A percentile compares a stretch with the other conserved stretches of the same genome.
Evolutionary conservation across 768 basidiomycete genomes (phyloP).

Genomic region (Clitopilus passeckerianus): DNA sequence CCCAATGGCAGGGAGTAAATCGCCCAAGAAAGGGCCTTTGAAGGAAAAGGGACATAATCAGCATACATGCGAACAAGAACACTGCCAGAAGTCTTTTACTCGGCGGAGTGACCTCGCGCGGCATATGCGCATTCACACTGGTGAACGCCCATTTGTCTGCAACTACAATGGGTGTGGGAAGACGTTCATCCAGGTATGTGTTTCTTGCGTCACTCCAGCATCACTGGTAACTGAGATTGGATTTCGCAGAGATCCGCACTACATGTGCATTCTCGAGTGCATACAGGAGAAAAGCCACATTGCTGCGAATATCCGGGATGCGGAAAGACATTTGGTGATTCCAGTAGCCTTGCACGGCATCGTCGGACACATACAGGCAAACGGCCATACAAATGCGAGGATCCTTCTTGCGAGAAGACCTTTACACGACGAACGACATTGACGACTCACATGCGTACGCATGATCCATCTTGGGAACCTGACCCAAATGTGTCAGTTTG

Average conservation of each 20-base stretch:
- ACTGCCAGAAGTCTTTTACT: constrained; percentile 78
- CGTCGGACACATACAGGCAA: constrained; percentile 86
- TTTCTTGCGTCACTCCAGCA: background rate
- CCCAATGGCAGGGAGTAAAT: background rate
- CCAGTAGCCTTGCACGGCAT: constrained; percentile 88
- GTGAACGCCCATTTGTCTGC: constrained; percentile 82
- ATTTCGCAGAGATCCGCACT: constrained; percentile 73
- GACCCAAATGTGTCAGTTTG: constrained; percentile 72
- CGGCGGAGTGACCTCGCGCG: constrained; percentile 80
- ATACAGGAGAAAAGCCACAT: constrained; percentile 93
- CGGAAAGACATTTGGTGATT: constrained; percentile 85
- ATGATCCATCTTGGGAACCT: constrained; percentile 81
- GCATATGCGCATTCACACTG: constrained; percentile 88
- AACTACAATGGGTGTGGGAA: constrained; percentile 73
- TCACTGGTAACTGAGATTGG: constrained; percentile 8
- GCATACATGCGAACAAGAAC: constrained; percentile 66
- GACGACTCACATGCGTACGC: constrained; percentile 83
- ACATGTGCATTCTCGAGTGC: constrained; percentile 84
- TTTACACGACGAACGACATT: constrained; percentile 84
- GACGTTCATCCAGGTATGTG: constrained; percentile 82
- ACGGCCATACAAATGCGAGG: constrained; percentile 83
- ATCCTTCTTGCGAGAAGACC: constrained; percentile 78
- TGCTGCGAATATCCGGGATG: constrained; percentile 87
- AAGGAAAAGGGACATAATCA: constrained; percentile 42
- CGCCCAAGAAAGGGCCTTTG: constrained; percentile 29